Evolutionary conservation across 225 moss, liverwort and hornwort genomes (phyloP).

Genomic region (Bryum argenteum): DNA sequence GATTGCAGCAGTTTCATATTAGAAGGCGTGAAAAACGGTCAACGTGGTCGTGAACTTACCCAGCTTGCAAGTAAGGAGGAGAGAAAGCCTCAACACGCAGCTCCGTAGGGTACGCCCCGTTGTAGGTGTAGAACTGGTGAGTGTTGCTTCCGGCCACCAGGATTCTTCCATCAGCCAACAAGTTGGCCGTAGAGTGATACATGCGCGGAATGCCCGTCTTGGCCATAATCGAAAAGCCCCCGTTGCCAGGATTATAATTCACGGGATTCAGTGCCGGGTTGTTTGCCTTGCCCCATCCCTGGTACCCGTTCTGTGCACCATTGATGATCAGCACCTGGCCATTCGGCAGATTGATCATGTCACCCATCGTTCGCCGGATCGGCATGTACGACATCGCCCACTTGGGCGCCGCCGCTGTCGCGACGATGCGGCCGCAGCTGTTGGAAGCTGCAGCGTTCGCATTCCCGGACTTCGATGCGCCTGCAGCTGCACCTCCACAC

Average conservation of each 20-base stretch:
- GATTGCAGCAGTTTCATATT: not conserved
- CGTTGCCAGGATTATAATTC: not conserved
- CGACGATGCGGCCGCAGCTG: conserved; percentile 62
- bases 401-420: conserved; percentile 29
- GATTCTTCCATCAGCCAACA: conserved; percentile 42
- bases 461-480: conserved; percentile 18
- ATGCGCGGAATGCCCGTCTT: conserved; percentile 31
- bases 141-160: conserved; percentile 51
- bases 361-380: conserved; percentile 55
- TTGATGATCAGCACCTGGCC: conserved; percentile 66
- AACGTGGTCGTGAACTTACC: conserved; percentile 16
- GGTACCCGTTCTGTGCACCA: conserved; percentile 62
- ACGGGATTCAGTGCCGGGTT: conserved; percentile 58
- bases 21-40: not conserved
- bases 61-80: conserved; percentile 35
- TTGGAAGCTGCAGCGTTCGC: conserved; percentile 38
- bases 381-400: conserved; percentile 72
- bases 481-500: conserved; percentile 53
- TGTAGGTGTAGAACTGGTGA: conserved; percentile 46
- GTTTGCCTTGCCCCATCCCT: conserved; percentile 56
- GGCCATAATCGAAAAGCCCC: not conserved
- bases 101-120: conserved; percentile 44
- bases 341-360: conserved; percentile 75
- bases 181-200: conserved; percentile 48
- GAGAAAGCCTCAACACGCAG: conserved; percentile 54